Percentiles rank a stretch among this genome's conserved stretches.
These are phyloP conservation scores for Leishmania major DNA, from an alignment of 208 protist species.

Conservation along the genomic window DNA sequence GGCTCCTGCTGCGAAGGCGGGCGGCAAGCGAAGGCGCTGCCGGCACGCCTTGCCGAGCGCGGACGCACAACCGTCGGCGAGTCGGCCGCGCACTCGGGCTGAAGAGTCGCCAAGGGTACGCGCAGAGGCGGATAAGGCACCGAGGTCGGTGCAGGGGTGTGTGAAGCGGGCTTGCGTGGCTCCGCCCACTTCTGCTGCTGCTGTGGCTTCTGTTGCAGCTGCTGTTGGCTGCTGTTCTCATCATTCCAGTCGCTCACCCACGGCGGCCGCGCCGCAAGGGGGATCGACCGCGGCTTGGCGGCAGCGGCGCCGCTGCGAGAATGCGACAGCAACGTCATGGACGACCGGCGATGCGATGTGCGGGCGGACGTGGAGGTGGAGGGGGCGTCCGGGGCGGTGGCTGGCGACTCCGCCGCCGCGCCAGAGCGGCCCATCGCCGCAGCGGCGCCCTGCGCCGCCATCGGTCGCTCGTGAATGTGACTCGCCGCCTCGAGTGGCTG, in stretches of 20 bases:
- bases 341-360: slow-evolving; percentile 15
- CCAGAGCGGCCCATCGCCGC: neutral
- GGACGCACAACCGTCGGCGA: slow-evolving; percentile 13
- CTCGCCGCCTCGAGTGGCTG: slow-evolving; percentile 5
- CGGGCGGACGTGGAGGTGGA: slow-evolving; percentile 4
- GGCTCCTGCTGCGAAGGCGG: neutral
- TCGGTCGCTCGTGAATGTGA: slow-evolving; percentile 5
- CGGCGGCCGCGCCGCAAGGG: slow-evolving; percentile 19
- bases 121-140: neutral
- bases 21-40: neutral
- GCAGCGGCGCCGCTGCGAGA: neutral
- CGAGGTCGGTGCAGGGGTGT: neutral
- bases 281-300: neutral
- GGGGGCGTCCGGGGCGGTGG: neutral
- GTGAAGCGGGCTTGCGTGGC: neutral
- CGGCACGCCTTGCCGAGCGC: slow-evolving; percentile 1
- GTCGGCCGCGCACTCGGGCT: slow-evolving; percentile 14
- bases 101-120: neutral
- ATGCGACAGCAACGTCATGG: neutral
- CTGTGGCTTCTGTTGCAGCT: neutral
- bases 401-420: neutral
- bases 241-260: slow-evolving; percentile 19
- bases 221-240: neutral
- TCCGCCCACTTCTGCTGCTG: neutral
- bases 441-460: neutral